A percentile compares a stretch with the other conserved stretches of the same genome.
Conservation (phyloP, 1,139 yeast species). For the Ogataea hybrid region DNA sequence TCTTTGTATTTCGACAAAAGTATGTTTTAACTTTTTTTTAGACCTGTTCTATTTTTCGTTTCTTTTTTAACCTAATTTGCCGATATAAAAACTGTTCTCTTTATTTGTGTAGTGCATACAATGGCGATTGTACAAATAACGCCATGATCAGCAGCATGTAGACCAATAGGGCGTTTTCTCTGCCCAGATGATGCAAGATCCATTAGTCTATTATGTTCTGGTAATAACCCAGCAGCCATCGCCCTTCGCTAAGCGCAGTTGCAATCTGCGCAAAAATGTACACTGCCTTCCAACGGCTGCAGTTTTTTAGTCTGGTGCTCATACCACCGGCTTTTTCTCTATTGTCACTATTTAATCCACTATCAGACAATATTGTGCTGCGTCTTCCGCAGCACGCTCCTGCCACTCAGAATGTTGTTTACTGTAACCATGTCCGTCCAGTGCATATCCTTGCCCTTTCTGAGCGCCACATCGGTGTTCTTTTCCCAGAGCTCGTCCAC, state of each 20-base stretch:
- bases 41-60: slow-evolving; percentile 2
- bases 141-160: not conserved
- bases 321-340: not conserved
- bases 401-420: slow-evolving; percentile 70
- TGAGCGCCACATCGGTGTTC: slow-evolving; percentile 56
- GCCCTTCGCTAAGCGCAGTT: slow-evolving; percentile 4
- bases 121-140: not conserved
- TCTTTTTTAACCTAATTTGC: slow-evolving; percentile 1
- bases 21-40: slow-evolving; percentile 2
- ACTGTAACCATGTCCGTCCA: slow-evolving; percentile 62
- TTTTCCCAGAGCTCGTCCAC: slow-evolving; percentile 53
- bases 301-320: not conserved
- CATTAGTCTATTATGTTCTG: not conserved
- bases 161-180: not conserved
- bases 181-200: slow-evolving; percentile 1
- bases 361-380: not conserved
- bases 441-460: slow-evolving; percentile 68
- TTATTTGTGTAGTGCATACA: not conserved
- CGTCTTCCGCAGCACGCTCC: slow-evolving; percentile 47
- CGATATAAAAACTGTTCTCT: slow-evolving; percentile 1
- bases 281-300: slow-evolving; percentile 8
- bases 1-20: not conserved
- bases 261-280: slow-evolving; percentile 1
- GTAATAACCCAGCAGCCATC: not conserved
- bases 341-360: no score